phyloP scores from a whole-genome alignment of 352 stramenopile genomes.

The Phytophthora palmivora region DNA sequence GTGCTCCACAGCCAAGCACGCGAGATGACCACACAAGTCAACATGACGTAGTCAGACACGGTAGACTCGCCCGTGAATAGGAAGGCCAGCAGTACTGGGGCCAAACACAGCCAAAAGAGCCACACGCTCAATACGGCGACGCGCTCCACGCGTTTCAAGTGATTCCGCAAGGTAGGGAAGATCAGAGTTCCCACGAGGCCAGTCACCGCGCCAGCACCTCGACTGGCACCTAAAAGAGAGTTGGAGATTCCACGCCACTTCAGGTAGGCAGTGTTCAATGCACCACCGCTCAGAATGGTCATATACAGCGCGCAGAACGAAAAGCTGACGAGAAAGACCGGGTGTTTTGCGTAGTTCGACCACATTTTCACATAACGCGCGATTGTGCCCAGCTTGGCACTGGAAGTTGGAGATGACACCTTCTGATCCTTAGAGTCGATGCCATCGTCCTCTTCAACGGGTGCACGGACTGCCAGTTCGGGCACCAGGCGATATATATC shows the following conservation, averaged over 20 bases:
- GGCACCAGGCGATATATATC: constrained; percentile 72
- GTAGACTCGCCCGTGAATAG: constrained; percentile 48
- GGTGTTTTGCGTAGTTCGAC: constrained; percentile 54
- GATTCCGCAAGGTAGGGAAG: constrained; percentile 44
- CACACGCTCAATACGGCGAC: constrained; percentile 63
- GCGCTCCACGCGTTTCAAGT: constrained; percentile 47
- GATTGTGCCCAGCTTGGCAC: constrained; percentile 20
- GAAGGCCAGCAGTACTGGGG: constrained; percentile 49
- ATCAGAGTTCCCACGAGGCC: constrained; percentile 59
- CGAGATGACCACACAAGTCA: constrained; percentile 56
- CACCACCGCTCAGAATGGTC: constrained; percentile 57
- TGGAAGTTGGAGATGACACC: constrained; percentile 14
- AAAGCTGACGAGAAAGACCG: constrained; percentile 62
- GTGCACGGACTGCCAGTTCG: constrained; percentile 45
- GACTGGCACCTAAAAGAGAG: constrained; percentile 51
- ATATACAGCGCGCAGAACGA: constrained; percentile 66
- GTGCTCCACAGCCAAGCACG: constrained; percentile 64
- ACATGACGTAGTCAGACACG: constrained; percentile 63
- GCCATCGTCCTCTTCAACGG: constrained; percentile 32
- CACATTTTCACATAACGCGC: constrained; percentile 49
- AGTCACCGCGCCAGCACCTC: constrained; percentile 51
- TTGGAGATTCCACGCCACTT: constrained; percentile 69
- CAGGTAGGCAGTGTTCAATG: constrained; percentile 64
- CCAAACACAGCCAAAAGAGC: constrained; percentile 67
- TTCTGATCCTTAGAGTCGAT: constrained; percentile 13